These are phyloP conservation scores for Scheffersomyces insectosa DNA, from an alignment of 1,139 yeast genomes.

Conservation along the genomic window DNA sequence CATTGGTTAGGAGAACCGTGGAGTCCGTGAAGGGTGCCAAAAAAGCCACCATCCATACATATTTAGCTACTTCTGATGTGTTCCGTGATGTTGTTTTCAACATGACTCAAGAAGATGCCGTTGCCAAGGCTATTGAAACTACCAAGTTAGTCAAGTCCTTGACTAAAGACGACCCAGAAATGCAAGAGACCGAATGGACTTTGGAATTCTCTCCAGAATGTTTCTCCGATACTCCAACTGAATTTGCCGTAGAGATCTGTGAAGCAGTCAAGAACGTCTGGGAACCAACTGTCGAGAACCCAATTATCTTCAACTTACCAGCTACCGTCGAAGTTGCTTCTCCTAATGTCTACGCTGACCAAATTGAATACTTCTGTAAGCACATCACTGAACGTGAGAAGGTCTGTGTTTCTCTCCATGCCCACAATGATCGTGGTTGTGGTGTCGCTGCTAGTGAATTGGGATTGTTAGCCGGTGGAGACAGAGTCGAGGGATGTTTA, in stretches of 20 bases:
- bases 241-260: constrained; percentile 46
- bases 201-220: constrained; percentile 51
- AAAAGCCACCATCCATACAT: constrained; percentile 48
- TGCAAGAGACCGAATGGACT: constrained; percentile 44
- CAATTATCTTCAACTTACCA: constrained; percentile 49
- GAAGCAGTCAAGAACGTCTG: constrained; percentile 49
- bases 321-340: constrained; percentile 52
- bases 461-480: constrained; percentile 52
- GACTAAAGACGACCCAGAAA: constrained; percentile 44
- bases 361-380: constrained; percentile 47
- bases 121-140: constrained; percentile 42
- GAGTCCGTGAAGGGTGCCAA: constrained; percentile 51
- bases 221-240: constrained; percentile 46
- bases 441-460: constrained; percentile 53
- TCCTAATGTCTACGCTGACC: constrained; percentile 53
- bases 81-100: constrained; percentile 50
- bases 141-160: constrained; percentile 41
- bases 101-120: constrained; percentile 43
- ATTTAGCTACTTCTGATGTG: constrained; percentile 48
- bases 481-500: constrained; percentile 51
- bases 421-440: constrained; percentile 53
- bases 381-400: constrained; percentile 46
- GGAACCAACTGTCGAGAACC: constrained; percentile 44
- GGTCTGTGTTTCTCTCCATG: constrained; percentile 47
- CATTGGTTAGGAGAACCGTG: constrained; percentile 44